Conservation (phyloP, 352 stramenopile genomes). For the Phytophthora kernoviae region DNA sequence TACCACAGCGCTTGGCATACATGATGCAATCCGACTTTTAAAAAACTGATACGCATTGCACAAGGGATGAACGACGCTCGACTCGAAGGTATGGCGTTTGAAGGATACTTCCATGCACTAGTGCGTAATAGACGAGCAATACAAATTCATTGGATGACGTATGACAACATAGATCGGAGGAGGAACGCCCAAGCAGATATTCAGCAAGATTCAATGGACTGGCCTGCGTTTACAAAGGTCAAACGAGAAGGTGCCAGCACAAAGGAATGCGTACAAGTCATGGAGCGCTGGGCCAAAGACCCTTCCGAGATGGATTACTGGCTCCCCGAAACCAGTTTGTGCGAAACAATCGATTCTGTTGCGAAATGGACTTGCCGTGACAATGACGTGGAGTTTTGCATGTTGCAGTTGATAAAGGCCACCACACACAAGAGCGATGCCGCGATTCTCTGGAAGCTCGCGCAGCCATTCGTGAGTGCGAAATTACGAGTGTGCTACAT, state of each 20-base stretch:
- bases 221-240: not conserved
- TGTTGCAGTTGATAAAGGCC: not conserved
- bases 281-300: constrained; percentile 15
- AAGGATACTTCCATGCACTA: constrained; percentile 17
- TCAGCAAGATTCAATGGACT: not conserved
- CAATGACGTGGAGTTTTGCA: not conserved
- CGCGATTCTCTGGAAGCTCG: not conserved
- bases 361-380: not conserved
- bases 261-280: constrained; percentile 8
- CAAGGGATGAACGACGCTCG: constrained; percentile 16
- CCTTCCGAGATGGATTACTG: constrained; percentile 27
- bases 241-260: constrained; percentile 1
- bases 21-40: constrained; percentile 10
- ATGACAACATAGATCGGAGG: constrained; percentile 3
- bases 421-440: not conserved
- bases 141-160: not conserved
- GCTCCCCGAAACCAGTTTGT: constrained; percentile 18
- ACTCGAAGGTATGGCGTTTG: constrained; percentile 17
- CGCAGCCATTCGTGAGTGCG: not conserved
- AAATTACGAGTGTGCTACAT: not conserved
- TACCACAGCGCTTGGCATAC: not conserved
- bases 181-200: not conserved
- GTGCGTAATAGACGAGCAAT: constrained; percentile 5
- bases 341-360: constrained; percentile 5
- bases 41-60: not conserved